phyloP scores from a whole-genome alignment of 2,329 filamentous ascomycete genomes.

The Sclerotiophoma versabilis region DNA sequence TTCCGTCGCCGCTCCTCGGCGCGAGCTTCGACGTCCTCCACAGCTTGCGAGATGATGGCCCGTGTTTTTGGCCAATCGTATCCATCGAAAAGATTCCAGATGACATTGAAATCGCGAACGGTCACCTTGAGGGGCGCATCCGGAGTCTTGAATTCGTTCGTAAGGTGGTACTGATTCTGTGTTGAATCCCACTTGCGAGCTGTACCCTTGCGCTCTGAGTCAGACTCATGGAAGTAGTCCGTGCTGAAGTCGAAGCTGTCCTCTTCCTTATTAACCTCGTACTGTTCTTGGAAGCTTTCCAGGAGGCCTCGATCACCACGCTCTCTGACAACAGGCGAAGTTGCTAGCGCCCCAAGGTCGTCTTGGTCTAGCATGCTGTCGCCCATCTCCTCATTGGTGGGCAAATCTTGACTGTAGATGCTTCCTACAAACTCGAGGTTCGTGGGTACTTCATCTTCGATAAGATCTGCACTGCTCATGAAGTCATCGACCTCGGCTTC shows the following conservation, averaged over 20 bases:
- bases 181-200: conserved; percentile 82
- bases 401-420: conserved; percentile 58
- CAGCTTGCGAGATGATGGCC: conserved; percentile 84
- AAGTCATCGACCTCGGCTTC: conserved; percentile 60
- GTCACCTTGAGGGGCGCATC: conserved; percentile 77
- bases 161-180: conserved; percentile 75
- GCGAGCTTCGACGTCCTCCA: conserved; percentile 84
- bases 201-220: conserved; percentile 67
- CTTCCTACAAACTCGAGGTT: conserved; percentile 61
- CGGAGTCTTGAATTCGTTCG: conserved; percentile 66
- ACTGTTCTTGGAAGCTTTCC: conserved; percentile 62
- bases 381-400: conserved; percentile 52
- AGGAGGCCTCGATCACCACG: conserved; percentile 51
- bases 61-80: conserved; percentile 95
- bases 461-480: conserved; percentile 48
- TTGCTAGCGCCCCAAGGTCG: conserved; percentile 45
- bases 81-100: conserved; percentile 97
- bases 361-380: conserved; percentile 52
- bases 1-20: conserved; percentile 75
- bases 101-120: conserved; percentile 86
- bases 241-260: conserved; percentile 76
- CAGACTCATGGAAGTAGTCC: conserved; percentile 72
- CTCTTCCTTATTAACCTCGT: conserved; percentile 63
- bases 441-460: conserved; percentile 51
- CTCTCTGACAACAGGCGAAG: conserved; percentile 39